phyloP scores from a whole-genome alignment of 805 yeast genomes.

The Wickerhamia fluorescens region DNA sequence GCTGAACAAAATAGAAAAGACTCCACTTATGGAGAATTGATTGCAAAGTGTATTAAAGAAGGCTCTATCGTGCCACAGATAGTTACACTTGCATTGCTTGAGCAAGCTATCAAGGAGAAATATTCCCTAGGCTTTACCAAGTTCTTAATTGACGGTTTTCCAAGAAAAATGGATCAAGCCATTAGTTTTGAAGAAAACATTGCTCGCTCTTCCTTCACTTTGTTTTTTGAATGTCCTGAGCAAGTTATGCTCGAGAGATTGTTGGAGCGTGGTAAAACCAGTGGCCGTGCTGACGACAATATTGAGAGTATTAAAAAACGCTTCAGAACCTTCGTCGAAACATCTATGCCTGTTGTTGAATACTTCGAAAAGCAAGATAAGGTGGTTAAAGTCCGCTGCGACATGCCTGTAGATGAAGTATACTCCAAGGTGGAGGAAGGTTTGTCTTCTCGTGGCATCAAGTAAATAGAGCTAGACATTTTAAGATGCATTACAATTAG shows the following conservation, averaged over 20 bases:
- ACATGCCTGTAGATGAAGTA: slow-evolving; percentile 74
- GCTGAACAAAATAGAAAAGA: slow-evolving; percentile 84
- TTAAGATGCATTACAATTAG: not conserved
- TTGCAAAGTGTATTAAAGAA: slow-evolving; percentile 75
- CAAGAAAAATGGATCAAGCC: slow-evolving; percentile 98
- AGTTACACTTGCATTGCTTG: slow-evolving; percentile 76
- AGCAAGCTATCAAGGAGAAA: slow-evolving; percentile 65
- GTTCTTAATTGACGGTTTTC: slow-evolving; percentile 92
- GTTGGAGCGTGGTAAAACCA: slow-evolving; percentile 86
- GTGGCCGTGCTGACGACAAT: slow-evolving; percentile 92
- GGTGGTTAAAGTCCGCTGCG: slow-evolving; percentile 75
- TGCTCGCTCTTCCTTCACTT: slow-evolving; percentile 62
- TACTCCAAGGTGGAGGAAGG: slow-evolving; percentile 62
- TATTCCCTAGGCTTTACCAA: slow-evolving; percentile 44
- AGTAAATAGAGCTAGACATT: slow-evolving; percentile 10
- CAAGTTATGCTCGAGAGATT: slow-evolving; percentile 76
- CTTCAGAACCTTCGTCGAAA: slow-evolving; percentile 76
- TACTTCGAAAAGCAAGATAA: slow-evolving; percentile 65
- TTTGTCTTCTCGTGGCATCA: slow-evolving; percentile 38
- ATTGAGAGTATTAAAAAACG: slow-evolving; percentile 85
- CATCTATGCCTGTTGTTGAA: slow-evolving; percentile 91
- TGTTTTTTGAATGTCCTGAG: slow-evolving; percentile 80
- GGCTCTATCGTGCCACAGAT: slow-evolving; percentile 93
- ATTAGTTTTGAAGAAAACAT: slow-evolving; percentile 76
- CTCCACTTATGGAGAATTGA: slow-evolving; percentile 78